phyloP scores from a whole-genome alignment of 1,284 basidiomycete species.

The Erythrobasidium hasegawianum region DNA sequence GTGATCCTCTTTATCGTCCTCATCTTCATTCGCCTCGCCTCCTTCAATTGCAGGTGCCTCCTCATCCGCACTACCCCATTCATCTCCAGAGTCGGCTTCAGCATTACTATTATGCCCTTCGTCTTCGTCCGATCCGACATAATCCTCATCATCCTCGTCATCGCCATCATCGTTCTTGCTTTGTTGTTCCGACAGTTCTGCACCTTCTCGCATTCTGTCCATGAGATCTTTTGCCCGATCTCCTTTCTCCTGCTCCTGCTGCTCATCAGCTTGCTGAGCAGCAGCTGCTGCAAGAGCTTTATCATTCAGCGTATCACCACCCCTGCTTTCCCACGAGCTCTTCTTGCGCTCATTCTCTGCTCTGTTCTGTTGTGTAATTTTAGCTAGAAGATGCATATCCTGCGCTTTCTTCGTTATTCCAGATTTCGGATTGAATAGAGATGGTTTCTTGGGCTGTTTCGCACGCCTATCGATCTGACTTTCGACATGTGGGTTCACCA shows the following conservation, averaged over 20 bases:
- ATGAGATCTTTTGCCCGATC: conserved; percentile 22
- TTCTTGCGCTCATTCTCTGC: conserved; percentile 24
- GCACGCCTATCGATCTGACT: neutral
- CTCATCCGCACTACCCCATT: conserved; percentile 18
- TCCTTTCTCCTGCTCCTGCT: conserved; percentile 2
- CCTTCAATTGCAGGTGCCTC: neutral
- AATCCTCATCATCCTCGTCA: conserved; percentile 28
- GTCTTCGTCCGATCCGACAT: conserved; percentile 28
- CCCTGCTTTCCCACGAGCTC: conserved; percentile 4
- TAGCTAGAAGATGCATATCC: conserved; percentile 14
- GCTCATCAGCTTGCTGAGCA: too few relatives aligned
- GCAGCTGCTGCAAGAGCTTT: conserved; percentile 3
- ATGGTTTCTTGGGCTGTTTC: neutral
- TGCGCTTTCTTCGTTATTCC: conserved; percentile 2
- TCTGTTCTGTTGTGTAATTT: conserved; percentile 11
- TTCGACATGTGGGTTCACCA: conserved; percentile 23
- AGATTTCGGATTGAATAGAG: neutral
- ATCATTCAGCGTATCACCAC: conserved; percentile 10
- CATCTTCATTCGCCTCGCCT: neutral
- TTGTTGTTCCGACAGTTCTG: neutral
- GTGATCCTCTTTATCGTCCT: neutral
- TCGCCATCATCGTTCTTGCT: conserved; percentile 1
- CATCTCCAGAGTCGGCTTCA: conserved; percentile 15
- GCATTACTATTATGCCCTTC: neutral
- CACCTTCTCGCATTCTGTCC: conserved; percentile 17